Conservation (phyloP, 495 filamentous ascomycete genomes). For the Lophiostoma macrostomum region DNA sequence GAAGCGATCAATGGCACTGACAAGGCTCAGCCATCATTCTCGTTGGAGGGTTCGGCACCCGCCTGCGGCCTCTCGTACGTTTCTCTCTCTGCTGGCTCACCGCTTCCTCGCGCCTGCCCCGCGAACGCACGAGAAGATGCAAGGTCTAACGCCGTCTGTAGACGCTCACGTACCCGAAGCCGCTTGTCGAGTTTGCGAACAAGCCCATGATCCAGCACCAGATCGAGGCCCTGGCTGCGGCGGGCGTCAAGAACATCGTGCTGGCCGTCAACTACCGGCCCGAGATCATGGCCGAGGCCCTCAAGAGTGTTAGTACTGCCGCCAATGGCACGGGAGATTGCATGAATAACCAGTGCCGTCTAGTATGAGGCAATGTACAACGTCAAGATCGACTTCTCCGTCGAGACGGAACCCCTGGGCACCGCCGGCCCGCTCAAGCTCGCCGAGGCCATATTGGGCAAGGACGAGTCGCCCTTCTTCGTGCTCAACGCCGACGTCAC, state of each 20-base stretch:
- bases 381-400: conserved; percentile 92
- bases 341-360: conserved; percentile 2
- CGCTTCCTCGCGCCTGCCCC: conserved; percentile 14
- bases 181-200: conserved; percentile 96
- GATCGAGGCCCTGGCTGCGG: conserved; percentile 89
- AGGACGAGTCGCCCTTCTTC: conserved; percentile 94
- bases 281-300: conserved; percentile 80
- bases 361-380: conserved; percentile 91
- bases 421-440: conserved; percentile 96
- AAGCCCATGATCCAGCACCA: conserved; percentile 99
- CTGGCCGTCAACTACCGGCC: conserved; percentile 98
- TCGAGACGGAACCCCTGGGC: conserved; percentile 92
- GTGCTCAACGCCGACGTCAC: conserved; percentile 99
- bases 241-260: conserved; percentile 96
- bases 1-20: neutral
- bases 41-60: conserved; percentile 98
- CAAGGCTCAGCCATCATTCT: conserved; percentile 82
- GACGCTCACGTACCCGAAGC: conserved; percentile 97
- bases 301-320: conserved; percentile 60
- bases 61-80: conserved; percentile 93
- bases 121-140: conserved; percentile 11
- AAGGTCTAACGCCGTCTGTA: conserved; percentile 40
- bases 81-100: conserved; percentile 23
- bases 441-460: conserved; percentile 87
- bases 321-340: neutral